These are phyloP conservation scores for Pisolithus microcarpus DNA, from an alignment of 768 basidiomycete genomes.

Conservation along the genomic window DNA sequence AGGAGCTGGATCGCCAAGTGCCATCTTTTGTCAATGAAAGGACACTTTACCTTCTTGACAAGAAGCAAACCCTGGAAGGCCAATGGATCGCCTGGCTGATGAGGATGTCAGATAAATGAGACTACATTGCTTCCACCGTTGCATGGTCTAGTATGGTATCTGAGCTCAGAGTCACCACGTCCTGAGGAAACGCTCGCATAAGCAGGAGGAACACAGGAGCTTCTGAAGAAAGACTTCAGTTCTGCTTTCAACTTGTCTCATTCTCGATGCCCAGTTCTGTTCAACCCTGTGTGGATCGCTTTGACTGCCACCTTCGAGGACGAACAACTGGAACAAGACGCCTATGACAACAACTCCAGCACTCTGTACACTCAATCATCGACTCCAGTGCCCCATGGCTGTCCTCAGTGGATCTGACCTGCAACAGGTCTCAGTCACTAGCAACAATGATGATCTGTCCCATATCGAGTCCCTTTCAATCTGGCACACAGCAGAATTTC, in stretches of 20 bases:
- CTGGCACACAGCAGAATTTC: too few relatives aligned
- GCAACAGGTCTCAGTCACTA: constrained; percentile 73
- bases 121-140: too few relatives aligned
- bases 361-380: constrained; percentile 38
- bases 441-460: constrained; percentile 52
- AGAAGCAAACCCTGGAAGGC: too few relatives aligned
- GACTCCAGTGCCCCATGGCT: constrained; percentile 39
- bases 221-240: constrained; percentile 67
- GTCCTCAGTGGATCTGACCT: constrained; percentile 47
- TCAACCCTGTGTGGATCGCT: too few relatives aligned
- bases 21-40: constrained; percentile 1
- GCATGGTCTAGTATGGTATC: too few relatives aligned
- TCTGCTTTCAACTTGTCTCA: too few relatives aligned
- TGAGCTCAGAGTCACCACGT: constrained; percentile 72
- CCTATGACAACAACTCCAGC: constrained; percentile 41
- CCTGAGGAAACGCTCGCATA: constrained; percentile 34
- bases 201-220: constrained; percentile 38
- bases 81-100: too few relatives aligned
- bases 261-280: too few relatives aligned
- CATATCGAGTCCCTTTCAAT: constrained; percentile 44
- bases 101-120: too few relatives aligned
- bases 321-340: constrained; percentile 45
- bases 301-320: too few relatives aligned
- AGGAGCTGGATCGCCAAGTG: constrained; percentile 50
- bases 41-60: constrained; percentile 61